phyloP scores from a whole-genome alignment of 2,329 filamentous ascomycete genomes.

The Scedosporium minutisporum region DNA sequence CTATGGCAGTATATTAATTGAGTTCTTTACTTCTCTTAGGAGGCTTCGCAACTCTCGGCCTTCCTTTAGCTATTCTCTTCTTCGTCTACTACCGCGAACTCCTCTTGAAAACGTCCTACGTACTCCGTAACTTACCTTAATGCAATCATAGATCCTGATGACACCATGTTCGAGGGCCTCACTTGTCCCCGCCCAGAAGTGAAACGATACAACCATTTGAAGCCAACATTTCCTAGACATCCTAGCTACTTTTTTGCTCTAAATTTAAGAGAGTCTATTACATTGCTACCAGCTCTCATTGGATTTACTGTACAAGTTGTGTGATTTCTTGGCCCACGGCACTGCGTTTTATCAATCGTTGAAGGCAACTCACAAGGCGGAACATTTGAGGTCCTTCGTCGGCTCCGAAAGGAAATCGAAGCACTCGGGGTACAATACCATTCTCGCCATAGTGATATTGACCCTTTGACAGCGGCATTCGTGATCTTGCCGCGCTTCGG shows the following conservation, averaged over 20 bases:
- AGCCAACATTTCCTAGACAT: neutral
- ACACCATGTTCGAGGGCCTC: conserved; percentile 14
- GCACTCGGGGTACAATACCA: conserved; percentile 28
- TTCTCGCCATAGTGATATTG: conserved; percentile 29
- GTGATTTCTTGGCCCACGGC: conserved; percentile 36
- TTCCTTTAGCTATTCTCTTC: neutral
- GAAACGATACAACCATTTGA: neutral
- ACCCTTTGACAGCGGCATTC: conserved; percentile 31
- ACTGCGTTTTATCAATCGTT: no score
- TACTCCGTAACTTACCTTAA: conserved; percentile 19
- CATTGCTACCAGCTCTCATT: conserved; percentile 15
- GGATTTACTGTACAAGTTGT: conserved; percentile 39
- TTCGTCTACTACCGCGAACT: neutral
- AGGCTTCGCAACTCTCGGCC: neutral
- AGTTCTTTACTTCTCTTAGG: no score
- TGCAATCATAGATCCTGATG: conserved; percentile 18
- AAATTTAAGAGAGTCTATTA: neutral
- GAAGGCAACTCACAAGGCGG: conserved; percentile 44
- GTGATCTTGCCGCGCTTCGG: conserved; percentile 36
- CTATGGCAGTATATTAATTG: no score
- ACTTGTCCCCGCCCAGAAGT: conserved; percentile 16
- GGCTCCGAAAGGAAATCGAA: conserved; percentile 25
- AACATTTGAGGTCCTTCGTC: conserved; percentile 37
- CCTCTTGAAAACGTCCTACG: neutral
- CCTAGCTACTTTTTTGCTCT: conserved; percentile 4